Percentiles rank a stretch among this genome's conserved stretches.
Evolutionary conservation across 345 rosid genomes (phyloP).

Genomic region (Camelina hispida): DNA sequence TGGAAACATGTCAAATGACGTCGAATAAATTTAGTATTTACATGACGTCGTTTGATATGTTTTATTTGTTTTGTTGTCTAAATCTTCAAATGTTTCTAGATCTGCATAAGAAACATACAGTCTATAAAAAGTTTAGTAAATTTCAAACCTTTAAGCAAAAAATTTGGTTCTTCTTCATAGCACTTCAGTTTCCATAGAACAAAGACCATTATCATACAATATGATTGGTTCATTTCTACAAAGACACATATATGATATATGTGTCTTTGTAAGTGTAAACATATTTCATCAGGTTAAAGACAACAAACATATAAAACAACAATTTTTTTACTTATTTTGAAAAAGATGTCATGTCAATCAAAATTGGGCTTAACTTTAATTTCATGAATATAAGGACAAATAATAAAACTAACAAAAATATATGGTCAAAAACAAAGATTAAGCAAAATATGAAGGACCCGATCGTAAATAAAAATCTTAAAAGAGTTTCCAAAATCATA

Average conservation of each 20-base stretch:
- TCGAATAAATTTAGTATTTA: too few species aligned
- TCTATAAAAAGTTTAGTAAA: not conserved
- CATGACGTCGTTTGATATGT: too few species aligned
- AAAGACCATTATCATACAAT: conserved; percentile 51
- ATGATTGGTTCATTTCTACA: conserved; percentile 66
- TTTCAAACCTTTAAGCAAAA: conserved; percentile 74
- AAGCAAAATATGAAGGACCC: not conserved
- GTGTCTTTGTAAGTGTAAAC: conserved; percentile 48
- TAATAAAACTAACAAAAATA: not conserved
- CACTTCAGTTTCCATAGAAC: conserved; percentile 68
- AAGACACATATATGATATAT: conserved; percentile 56
- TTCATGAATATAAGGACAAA: not conserved
- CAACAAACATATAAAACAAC: not conserved
- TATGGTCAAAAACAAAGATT: not conserved
- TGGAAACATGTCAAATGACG: too few species aligned
- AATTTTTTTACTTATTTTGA: conserved; percentile 46
- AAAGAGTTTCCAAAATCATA: conserved; percentile 15
- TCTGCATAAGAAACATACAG: conserved; percentile 42
- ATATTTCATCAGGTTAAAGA: not conserved
- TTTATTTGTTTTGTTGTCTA: not conserved
- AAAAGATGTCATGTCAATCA: conserved; percentile 23
- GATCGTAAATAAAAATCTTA: conserved; percentile 30
- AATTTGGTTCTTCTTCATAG: conserved; percentile 44
- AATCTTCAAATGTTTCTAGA: conserved; percentile 43
- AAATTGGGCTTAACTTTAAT: not conserved